Evolutionary conservation across 1,139 yeast genomes (phyloP).

Genomic region (Arxiozyma slooffiae): DNA sequence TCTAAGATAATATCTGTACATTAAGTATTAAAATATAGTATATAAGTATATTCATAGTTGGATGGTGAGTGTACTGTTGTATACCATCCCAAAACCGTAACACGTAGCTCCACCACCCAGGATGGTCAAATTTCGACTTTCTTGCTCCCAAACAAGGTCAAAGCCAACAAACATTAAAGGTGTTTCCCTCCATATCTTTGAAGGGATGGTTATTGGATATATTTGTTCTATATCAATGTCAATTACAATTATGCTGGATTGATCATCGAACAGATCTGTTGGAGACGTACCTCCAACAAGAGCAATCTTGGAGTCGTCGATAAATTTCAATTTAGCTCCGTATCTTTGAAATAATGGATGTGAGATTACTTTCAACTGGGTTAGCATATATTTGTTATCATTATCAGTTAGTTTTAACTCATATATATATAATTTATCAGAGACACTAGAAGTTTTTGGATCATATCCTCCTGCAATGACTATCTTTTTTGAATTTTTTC

Average conservation of each 20-base stretch:
- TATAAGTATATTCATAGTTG: background rate
- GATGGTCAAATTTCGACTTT: slow-evolving; percentile 25
- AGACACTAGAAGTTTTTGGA: slow-evolving; percentile 17
- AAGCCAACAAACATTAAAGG: slow-evolving; percentile 50
- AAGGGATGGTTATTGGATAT: slow-evolving; percentile 29
- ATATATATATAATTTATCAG: slow-evolving; percentile 17
- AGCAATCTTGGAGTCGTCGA: slow-evolving; percentile 31
- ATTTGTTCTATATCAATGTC: slow-evolving; percentile 24
- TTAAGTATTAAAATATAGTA: background rate
- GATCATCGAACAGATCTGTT: slow-evolving; percentile 32
- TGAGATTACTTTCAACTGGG: slow-evolving; percentile 3
- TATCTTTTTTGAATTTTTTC: slow-evolving; percentile 7
- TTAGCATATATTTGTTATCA: slow-evolving; percentile 6
- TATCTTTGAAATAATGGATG: slow-evolving; percentile 36
- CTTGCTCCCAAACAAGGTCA: slow-evolving; percentile 30
- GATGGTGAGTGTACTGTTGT: slow-evolving; percentile 33
- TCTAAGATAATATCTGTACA: background rate
- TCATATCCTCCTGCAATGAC: slow-evolving; percentile 19
- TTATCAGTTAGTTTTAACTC: background rate
- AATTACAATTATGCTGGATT: slow-evolving; percentile 35
- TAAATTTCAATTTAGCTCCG: slow-evolving; percentile 36
- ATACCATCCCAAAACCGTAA: slow-evolving; percentile 70
- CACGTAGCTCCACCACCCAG: slow-evolving; percentile 79
- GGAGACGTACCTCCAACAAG: slow-evolving; percentile 57
- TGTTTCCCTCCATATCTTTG: slow-evolving; percentile 31